These are phyloP conservation scores for Mycena haematopus DNA, from an alignment of 768 basidiomycete species.

Conservation along the genomic window DNA sequence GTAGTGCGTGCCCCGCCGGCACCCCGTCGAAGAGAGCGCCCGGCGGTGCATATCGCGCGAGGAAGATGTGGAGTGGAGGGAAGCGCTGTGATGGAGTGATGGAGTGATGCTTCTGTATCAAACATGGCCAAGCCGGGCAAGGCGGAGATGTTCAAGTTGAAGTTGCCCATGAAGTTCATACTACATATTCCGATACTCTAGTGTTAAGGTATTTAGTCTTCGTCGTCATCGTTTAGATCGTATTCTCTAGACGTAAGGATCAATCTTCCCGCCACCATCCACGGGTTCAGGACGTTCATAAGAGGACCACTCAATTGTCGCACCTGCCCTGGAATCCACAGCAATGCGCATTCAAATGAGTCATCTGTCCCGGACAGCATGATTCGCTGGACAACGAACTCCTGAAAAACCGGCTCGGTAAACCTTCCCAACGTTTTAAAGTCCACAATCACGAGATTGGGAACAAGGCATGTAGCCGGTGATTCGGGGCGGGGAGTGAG, in stretches of 20 bases:
- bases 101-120: background rate
- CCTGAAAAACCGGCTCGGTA: background rate
- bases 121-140: background rate
- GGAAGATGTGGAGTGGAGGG: background rate
- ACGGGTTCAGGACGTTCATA: background rate
- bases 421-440: background rate
- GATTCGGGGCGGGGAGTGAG: background rate
- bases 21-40: slow-evolving; percentile 20
- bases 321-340: background rate
- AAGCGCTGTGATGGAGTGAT: background rate
- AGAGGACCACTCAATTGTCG: background rate
- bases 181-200: too few species aligned
- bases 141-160: background rate
- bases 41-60: slow-evolving; percentile 24
- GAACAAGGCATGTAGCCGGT: background rate
- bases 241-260: background rate
- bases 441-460: background rate
- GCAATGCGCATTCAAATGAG: background rate
- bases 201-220: too few species aligned
- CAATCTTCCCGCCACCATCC: background rate
- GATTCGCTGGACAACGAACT: background rate
- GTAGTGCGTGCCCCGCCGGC: slow-evolving; percentile 27
- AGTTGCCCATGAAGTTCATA: too few species aligned
- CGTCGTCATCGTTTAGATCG: background rate
- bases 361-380: background rate